Base-by-base conservation (phyloP, 1,284 basidiomycete species). In the Naganishia liquefaciens region DNA sequence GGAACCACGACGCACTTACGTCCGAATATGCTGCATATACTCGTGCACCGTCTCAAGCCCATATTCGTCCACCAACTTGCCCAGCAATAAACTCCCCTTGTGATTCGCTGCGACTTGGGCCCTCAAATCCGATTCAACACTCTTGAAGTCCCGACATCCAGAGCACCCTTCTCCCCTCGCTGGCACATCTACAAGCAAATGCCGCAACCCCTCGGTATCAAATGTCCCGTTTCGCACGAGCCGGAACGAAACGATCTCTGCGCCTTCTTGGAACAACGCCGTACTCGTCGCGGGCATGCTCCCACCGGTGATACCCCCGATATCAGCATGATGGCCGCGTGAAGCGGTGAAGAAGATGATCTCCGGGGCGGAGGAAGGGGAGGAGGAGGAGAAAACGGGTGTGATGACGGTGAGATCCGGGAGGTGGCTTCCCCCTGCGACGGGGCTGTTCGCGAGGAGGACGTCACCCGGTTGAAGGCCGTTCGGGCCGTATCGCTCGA, bases 51-150 rank as follows among this genome's bases (percentile, higher is more conserved):
- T 92, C 61, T 86, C 80, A 42, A 97, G 82, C 2, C 88, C 86
- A 74, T 95, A 96, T 71, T 98, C 93, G 7, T 86, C 84, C 44
- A 95, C 88, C 69, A 97, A 88, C 85, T 74, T 60, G 65, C 77
- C 70, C 37, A 93, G 85, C 9, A 93, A 82, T 69, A 90, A 87
- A 28, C 90, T 87, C 17, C 93, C 94, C 80, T 96, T 97, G 78
- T 95, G 87, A 76, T 96, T 97, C 19, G 95, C 94, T 0, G 93
- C 91, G 66, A 98, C 90, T 88, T 96, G 93, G 85, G 94, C 93
- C 76, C 94, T 93, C 65, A 97, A 76, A 76, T 97, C 94, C 70
- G 89, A 89, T 81, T 94, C 90, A 17, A 95, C 88, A 74, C 97
- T 93, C 58, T 88, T 81, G 64, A 95, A 86, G 72, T 90, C 89